A percentile compares a stretch with the other conserved stretches of the same genome.
phyloP scores from a whole-genome alignment of 169 alveolate species.

The Cryptosporidium felis region DNA sequence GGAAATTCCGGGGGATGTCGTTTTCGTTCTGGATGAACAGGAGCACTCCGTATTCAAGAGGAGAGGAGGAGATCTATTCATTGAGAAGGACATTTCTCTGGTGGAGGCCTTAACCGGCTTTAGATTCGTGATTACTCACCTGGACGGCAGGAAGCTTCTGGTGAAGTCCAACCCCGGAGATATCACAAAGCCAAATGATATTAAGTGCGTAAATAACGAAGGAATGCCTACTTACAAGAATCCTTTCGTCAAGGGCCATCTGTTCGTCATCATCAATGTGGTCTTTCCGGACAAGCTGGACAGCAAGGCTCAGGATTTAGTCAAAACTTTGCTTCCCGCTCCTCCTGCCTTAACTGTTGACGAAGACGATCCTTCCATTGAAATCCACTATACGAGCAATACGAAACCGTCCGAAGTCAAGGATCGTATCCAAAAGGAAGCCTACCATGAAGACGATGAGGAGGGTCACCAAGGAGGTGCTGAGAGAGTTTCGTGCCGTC shows the following conservation, averaged over 20 bases:
- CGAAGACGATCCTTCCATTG: slow-evolving; percentile 63
- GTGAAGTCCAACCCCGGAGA: slow-evolving; percentile 86
- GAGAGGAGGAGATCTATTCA: slow-evolving; percentile 92
- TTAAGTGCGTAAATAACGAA: slow-evolving; percentile 89
- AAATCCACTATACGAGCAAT: slow-evolving; percentile 52
- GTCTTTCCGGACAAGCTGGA: slow-evolving; percentile 87
- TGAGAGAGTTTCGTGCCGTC: slow-evolving; percentile 74
- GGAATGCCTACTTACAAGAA: slow-evolving; percentile 97
- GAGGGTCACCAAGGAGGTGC: slow-evolving; percentile 74
- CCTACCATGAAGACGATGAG: slow-evolving; percentile 75
- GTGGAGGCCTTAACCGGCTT: slow-evolving; percentile 95
- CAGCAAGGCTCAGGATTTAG: slow-evolving; percentile 42
- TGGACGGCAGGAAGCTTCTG: slow-evolving; percentile 91
- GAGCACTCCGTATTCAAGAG: slow-evolving; percentile 91
- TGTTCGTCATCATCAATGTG: slow-evolving; percentile 92
- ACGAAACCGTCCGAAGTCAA: slow-evolving; percentile 68
- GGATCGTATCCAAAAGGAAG: slow-evolving; percentile 69
- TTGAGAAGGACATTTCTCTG: slow-evolving; percentile 87
- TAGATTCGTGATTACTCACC: slow-evolving; percentile 89
- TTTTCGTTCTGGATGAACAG: slow-evolving; percentile 86
- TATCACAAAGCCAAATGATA: slow-evolving; percentile 89
- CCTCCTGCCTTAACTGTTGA: slow-evolving; percentile 33
- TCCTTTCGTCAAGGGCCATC: slow-evolving; percentile 92
- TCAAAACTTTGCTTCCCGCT: slow-evolving; percentile 43
- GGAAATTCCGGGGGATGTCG: slow-evolving; percentile 93